Percentiles rank a stretch among this genome's conserved stretches.
These are phyloP conservation scores for Symbiodinium pilosum DNA, from an alignment of 73 alveolate genomes.

Conservation along the genomic window DNA sequence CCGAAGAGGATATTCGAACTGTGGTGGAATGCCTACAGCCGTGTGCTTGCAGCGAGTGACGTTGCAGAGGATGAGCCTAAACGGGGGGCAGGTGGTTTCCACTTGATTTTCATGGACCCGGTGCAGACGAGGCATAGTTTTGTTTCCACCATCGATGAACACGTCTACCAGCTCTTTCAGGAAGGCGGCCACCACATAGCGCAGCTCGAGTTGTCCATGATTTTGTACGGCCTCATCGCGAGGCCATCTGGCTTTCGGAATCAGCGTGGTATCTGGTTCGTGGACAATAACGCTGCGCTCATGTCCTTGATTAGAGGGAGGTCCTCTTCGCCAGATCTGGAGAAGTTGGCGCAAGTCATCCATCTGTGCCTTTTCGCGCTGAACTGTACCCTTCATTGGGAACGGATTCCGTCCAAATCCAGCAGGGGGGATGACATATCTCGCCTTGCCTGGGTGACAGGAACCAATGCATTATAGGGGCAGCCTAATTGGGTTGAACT, in stretches of 20 bases:
- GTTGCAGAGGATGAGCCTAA: neutral
- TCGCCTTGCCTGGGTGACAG: too few species aligned
- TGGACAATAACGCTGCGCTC: neutral
- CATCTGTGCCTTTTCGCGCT: neutral
- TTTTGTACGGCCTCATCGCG: neutral
- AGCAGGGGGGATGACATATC: too few species aligned
- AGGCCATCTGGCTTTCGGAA: neutral
- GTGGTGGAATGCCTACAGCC: neutral
- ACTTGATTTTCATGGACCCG: neutral
- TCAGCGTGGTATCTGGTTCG: neutral
- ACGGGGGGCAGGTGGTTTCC: neutral
- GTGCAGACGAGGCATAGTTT: neutral
- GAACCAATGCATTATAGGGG: too few species aligned
- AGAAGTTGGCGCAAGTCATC: neutral
- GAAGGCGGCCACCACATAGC: neutral
- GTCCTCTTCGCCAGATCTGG: neutral
- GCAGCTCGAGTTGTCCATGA: neutral
- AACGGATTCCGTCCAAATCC: too few species aligned
- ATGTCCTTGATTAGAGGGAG: neutral
- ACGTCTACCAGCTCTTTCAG: neutral
- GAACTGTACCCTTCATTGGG: too few species aligned
- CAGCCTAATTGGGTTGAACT: too few species aligned
- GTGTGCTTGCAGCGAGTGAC: neutral
- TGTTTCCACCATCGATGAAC: neutral
- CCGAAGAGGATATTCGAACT: neutral